These are phyloP conservation scores for Pleurotus giganteus DNA, from an alignment of 768 basidiomycete genomes.

Conservation along the genomic window DNA sequence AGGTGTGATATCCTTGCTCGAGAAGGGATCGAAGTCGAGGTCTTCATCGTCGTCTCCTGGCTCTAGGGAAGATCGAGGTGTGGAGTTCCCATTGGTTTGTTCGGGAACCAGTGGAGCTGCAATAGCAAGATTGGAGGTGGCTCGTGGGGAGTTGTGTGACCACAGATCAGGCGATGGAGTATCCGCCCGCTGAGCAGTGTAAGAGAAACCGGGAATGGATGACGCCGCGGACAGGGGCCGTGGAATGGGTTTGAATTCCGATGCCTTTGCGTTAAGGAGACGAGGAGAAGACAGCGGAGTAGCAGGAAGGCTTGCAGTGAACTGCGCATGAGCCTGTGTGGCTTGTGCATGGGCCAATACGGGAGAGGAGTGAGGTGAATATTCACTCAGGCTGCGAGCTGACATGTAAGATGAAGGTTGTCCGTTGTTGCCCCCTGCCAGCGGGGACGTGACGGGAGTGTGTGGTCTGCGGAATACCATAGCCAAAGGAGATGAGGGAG, in stretches of 20 bases:
- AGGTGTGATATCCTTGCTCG: conserved; percentile 48
- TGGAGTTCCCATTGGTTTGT: conserved; percentile 60
- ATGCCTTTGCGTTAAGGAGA: conserved; percentile 85
- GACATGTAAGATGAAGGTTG: conserved; percentile 56
- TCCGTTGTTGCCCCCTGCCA: conserved; percentile 49
- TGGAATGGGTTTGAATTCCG: conserved; percentile 83
- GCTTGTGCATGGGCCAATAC: conserved; percentile 55
- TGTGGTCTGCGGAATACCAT: conserved; percentile 76
- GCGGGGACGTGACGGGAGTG: conserved; percentile 74
- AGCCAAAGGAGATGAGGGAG: conserved; percentile 74
- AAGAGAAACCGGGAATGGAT: conserved; percentile 50
- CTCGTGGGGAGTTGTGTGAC: conserved; percentile 71
- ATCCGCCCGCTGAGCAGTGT: conserved; percentile 52
- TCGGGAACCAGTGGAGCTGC: conserved; percentile 87
- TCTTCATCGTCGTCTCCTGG: conserved; percentile 66
- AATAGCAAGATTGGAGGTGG: conserved; percentile 84
- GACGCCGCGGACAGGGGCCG: conserved; percentile 77
- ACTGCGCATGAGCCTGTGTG: conserved; percentile 56
- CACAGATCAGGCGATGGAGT: conserved; percentile 91
- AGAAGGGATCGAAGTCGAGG: conserved; percentile 85
- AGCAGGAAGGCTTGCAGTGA: conserved; percentile 77
- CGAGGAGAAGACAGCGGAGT: conserved; percentile 86
- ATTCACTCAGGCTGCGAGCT: conserved; percentile 38
- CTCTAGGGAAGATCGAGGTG: conserved; percentile 59
- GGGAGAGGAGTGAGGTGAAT: conserved; percentile 69